Conservation (phyloP, 352 stramenopile genomes). For the Pythium chondricola region DNA sequence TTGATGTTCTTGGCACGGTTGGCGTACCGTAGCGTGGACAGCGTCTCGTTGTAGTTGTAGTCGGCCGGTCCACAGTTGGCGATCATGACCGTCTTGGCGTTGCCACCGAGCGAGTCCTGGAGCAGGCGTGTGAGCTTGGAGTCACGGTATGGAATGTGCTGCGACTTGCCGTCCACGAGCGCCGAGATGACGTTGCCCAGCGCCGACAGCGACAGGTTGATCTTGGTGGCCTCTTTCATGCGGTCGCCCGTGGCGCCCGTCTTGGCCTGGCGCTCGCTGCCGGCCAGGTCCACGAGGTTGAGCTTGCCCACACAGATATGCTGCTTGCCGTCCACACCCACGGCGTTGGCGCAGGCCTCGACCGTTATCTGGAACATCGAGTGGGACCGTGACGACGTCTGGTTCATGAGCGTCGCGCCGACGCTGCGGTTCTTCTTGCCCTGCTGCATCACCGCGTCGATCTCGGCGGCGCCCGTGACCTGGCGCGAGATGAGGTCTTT, state of each 20-base stretch:
- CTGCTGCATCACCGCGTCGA: slow-evolving; percentile 89
- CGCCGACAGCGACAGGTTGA: slow-evolving; percentile 90
- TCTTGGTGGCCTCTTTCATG: slow-evolving; percentile 95
- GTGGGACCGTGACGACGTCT: slow-evolving; percentile 91
- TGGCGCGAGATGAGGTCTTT: slow-evolving; percentile 88
- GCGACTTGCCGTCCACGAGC: slow-evolving; percentile 45
- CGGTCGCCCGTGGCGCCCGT: slow-evolving; percentile 89
- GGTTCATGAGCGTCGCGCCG: slow-evolving; percentile 94
- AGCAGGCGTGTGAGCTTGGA: slow-evolving; percentile 92
- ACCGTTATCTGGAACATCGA: slow-evolving; percentile 95
- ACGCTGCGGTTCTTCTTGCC: slow-evolving; percentile 92
- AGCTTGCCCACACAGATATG: slow-evolving; percentile 94
- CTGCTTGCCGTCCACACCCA: slow-evolving; percentile 51
- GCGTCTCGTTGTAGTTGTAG: slow-evolving; percentile 95
- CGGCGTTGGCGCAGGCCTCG: slow-evolving; percentile 64
- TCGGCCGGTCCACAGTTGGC: slow-evolving; percentile 94
- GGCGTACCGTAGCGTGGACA: slow-evolving; percentile 92
- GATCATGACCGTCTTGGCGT: slow-evolving; percentile 97
- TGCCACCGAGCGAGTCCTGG: slow-evolving; percentile 93
- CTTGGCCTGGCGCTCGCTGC: slow-evolving; percentile 90
- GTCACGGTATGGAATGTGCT: slow-evolving; percentile 95
- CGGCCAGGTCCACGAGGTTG: slow-evolving; percentile 95
- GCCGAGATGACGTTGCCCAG: slow-evolving; percentile 88
- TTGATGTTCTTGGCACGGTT: slow-evolving; percentile 93
- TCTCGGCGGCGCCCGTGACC: slow-evolving; percentile 84